Conservation (phyloP, 2,329 filamentous ascomycete genomes). For the Lachnellula suecica region DNA sequence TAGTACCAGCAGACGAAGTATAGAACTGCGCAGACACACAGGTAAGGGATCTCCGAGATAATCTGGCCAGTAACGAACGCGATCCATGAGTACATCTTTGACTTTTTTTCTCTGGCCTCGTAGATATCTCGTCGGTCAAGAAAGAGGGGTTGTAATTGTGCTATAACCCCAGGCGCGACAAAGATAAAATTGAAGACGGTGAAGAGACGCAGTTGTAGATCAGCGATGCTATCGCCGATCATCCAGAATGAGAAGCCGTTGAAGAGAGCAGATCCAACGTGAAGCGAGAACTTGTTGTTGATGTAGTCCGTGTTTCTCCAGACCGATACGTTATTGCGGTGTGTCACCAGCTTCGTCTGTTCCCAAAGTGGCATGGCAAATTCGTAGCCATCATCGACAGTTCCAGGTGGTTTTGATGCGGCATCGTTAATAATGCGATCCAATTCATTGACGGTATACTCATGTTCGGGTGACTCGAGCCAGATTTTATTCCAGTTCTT, state of each 20-base stretch:
- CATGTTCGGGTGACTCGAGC: slow-evolving; percentile 58
- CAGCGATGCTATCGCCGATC: slow-evolving; percentile 49
- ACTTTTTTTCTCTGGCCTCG: slow-evolving; percentile 58
- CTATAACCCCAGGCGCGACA: slow-evolving; percentile 56
- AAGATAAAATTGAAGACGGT: slow-evolving; percentile 65
- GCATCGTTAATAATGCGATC: slow-evolving; percentile 53
- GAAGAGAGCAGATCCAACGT: slow-evolving; percentile 54
- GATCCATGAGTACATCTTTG: slow-evolving; percentile 60
- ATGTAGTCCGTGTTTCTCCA: slow-evolving; percentile 62
- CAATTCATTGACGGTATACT: slow-evolving; percentile 55
- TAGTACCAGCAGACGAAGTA: slow-evolving; percentile 58
- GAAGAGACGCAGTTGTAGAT: slow-evolving; percentile 55
- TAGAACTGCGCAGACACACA: slow-evolving; percentile 42
- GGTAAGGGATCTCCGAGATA: slow-evolving; percentile 46
- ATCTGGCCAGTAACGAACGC: slow-evolving; percentile 55
- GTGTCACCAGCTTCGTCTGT: slow-evolving; percentile 38
- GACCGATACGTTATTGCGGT: slow-evolving; percentile 44
- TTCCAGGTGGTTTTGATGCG: slow-evolving; percentile 33
- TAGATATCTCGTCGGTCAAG: slow-evolving; percentile 56
- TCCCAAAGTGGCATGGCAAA: slow-evolving; percentile 50
- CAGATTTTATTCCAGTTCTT: slow-evolving; percentile 69
- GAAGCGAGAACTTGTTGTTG: slow-evolving; percentile 49
- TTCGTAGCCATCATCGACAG: slow-evolving; percentile 43
- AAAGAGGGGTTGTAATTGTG: slow-evolving; percentile 59
- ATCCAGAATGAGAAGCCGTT: slow-evolving; percentile 64